These are phyloP conservation scores for Neurospora sp. DNA, from an alignment of 495 filamentous ascomycete genomes.

Conservation along the genomic window DNA sequence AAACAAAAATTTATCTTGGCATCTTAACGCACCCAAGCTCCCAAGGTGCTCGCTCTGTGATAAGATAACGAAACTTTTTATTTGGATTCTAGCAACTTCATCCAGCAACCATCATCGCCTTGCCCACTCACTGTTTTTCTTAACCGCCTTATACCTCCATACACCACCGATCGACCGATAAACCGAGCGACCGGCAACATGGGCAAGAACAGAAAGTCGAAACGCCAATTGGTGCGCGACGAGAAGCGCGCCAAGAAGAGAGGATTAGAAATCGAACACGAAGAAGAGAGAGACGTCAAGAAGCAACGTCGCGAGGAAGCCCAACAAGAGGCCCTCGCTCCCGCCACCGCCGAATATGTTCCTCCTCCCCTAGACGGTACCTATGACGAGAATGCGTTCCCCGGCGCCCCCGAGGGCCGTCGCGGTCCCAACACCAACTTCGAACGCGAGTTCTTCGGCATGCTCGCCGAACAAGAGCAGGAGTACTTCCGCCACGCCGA, in stretches of 20 bases:
- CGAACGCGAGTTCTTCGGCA: slow-evolving; percentile 66
- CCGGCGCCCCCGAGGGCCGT: background rate
- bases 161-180: background rate
- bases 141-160: background rate
- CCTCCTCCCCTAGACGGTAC: slow-evolving; percentile 15
- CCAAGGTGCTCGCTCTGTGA: background rate
- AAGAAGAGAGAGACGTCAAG: slow-evolving; percentile 25
- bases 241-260: slow-evolving; percentile 35
- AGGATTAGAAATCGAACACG: slow-evolving; percentile 17
- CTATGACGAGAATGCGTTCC: slow-evolving; percentile 13
- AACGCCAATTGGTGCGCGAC: slow-evolving; percentile 36
- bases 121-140: background rate
- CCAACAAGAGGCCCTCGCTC: slow-evolving; percentile 5
- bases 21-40: background rate
- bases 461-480: slow-evolving; percentile 80
- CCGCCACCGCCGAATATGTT: slow-evolving; percentile 17
- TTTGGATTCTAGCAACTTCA: background rate
- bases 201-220: slow-evolving; percentile 29
- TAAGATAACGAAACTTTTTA: slow-evolving; percentile 16
- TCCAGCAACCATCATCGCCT: background rate
- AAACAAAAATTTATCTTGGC: background rate
- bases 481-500: slow-evolving; percentile 89
- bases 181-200: slow-evolving; percentile 5
- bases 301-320: slow-evolving; percentile 24
- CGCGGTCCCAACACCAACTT: slow-evolving; percentile 13